Conservation (phyloP, 2,329 filamentous ascomycete genomes). For the Paraphaeosphaeria sporulosa region DNA sequence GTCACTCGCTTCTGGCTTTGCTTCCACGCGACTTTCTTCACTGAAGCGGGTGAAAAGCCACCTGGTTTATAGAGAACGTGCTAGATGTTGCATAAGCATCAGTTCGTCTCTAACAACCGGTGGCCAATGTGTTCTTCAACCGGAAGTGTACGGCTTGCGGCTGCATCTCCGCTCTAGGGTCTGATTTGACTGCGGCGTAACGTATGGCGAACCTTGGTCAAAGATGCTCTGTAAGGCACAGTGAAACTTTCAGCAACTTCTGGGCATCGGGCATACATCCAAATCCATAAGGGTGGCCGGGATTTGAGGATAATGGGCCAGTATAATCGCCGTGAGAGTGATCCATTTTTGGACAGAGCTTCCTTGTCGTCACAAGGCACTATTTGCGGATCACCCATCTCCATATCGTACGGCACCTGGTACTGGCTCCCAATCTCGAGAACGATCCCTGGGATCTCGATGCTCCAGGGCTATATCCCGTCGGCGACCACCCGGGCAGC, state of each 20-base stretch:
- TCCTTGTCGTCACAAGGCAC: background rate
- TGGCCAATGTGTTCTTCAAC: background rate
- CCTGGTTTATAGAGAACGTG: background rate
- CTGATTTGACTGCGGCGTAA: background rate
- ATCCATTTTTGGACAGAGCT: background rate
- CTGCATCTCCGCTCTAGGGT: background rate
- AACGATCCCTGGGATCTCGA: background rate
- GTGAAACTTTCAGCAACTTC: background rate
- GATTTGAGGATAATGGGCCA: background rate
- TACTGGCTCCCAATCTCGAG: background rate
- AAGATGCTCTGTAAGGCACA: background rate
- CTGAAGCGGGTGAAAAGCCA: background rate
- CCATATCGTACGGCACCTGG: background rate
- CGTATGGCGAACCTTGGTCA: background rate
- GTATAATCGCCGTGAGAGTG: background rate
- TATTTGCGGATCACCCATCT: background rate
- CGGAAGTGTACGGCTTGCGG: background rate
- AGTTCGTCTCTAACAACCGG: background rate
- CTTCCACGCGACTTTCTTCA: too few species aligned
- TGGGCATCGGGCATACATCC: background rate
- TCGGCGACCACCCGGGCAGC: background rate
- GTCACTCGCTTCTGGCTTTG: background rate
- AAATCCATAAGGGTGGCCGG: background rate
- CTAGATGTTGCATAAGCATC: background rate
- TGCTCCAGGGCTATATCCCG: too few species aligned